Evolutionary conservation across 257 asterid genomes (phyloP).

Genomic region (Salvia rosmarinus): DNA sequence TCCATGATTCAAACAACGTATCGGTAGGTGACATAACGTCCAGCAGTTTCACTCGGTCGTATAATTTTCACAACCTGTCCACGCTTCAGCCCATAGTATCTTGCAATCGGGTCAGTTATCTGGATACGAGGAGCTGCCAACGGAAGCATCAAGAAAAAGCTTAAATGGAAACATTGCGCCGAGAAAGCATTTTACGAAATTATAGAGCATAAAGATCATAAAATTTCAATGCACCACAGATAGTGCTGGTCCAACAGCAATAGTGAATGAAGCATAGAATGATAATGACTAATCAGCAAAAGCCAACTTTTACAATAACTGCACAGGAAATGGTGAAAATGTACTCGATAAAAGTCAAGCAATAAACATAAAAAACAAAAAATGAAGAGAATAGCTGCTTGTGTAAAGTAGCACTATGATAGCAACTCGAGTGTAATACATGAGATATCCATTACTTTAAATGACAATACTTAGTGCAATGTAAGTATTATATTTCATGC

Average conservation of each 20-base stretch:
- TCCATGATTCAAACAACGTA: conserved; percentile 58
- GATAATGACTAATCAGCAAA: conserved; percentile 8
- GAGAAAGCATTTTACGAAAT: too few species aligned
- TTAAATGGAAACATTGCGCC: conserved; percentile 16
- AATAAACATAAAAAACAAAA: conserved; percentile 19
- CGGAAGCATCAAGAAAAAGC: conserved; percentile 26
- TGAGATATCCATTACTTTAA: conserved; percentile 1
- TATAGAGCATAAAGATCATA: not conserved
- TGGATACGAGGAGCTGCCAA: conserved; percentile 90
- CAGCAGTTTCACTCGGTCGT: conserved; percentile 93
- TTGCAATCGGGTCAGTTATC: conserved; percentile 73
- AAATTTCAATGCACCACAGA: conserved; percentile 24
- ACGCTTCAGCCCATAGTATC: conserved; percentile 77
- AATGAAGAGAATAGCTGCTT: not conserved
- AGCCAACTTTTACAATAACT: not conserved
- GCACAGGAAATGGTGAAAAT: conserved; percentile 5
- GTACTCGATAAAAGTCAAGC: not conserved
- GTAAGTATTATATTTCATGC: not conserved
- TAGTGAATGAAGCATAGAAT: not conserved
- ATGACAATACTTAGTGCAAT: not conserved
- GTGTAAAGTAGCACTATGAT: not conserved
- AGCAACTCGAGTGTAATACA: conserved; percentile 26
- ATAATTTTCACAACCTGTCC: conserved; percentile 78
- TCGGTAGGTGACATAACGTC: conserved; percentile 73
- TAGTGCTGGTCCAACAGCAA: conserved; percentile 29